A percentile compares a stretch with the other conserved stretches of the same genome.
Evolutionary conservation across 108 stramenopile genomes (phyloP).

Genomic region (Epipyxis sp.): DNA sequence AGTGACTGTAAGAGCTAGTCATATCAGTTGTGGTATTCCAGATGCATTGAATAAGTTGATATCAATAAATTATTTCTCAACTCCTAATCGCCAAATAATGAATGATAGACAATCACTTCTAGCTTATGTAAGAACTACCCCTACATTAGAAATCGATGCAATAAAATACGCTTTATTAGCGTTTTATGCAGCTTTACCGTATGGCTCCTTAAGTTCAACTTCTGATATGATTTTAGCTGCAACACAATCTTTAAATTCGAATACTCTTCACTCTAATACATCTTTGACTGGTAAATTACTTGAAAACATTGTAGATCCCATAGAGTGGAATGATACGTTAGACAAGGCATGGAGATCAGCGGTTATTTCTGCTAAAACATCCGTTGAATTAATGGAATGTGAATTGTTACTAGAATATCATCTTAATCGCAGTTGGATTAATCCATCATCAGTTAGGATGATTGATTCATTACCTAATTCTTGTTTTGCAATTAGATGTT

Average conservation of each 20-base stretch:
- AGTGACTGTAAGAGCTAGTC: neutral
- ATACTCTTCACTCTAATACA: too few relatives aligned
- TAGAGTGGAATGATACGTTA: neutral
- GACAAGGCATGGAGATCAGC: neutral
- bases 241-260: neutral
- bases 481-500: neutral
- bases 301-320: neutral
- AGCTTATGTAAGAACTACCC: neutral
- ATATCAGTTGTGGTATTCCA: conserved; percentile 9
- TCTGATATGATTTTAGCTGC: neutral
- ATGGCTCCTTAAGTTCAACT: neutral
- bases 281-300: neutral
- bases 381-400: conserved; percentile 16
- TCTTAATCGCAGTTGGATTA: neutral
- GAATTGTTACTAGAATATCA: conserved; percentile 18
- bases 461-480: conserved; percentile 7
- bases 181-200: conserved; percentile 3
- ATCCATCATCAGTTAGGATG: neutral
- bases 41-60: conserved; percentile 9
- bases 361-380: neutral
- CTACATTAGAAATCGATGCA: neutral
- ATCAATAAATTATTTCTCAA: neutral
- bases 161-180: neutral
- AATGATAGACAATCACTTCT: neutral
- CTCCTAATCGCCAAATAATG: neutral